A percentile compares a stretch with the other conserved stretches of the same genome.
These are phyloP conservation scores for Lachnellula hyalina DNA, from an alignment of 2,329 filamentous ascomycete species.

Conservation along the genomic window DNA sequence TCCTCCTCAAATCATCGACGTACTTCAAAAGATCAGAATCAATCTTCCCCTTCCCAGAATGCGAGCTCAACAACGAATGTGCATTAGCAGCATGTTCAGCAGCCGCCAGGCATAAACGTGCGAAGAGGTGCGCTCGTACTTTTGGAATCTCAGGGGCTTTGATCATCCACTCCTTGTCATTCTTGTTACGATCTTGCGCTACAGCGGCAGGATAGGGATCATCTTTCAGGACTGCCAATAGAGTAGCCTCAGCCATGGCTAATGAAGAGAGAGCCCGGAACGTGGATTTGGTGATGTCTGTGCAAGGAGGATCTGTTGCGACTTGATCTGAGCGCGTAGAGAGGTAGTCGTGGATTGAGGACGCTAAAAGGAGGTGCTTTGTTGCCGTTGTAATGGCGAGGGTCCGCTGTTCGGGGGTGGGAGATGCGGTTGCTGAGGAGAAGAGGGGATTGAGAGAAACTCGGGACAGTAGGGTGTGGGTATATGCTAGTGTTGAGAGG, in stretches of 20 bases:
- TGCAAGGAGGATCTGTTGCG: conserved; percentile 37
- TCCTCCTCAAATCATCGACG: conserved; percentile 66
- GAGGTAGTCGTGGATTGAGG: conserved; percentile 71
- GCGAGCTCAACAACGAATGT: conserved; percentile 43
- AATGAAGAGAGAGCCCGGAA: conserved; percentile 57
- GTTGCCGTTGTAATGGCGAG: conserved; percentile 68
- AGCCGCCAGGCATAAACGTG: conserved; percentile 79
- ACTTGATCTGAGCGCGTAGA: conserved; percentile 48
- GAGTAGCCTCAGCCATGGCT: conserved; percentile 79
- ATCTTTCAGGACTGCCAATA: conserved; percentile 87
- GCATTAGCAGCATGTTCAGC: conserved; percentile 82
- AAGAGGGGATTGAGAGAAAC: conserved; percentile 69
- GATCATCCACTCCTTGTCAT: conserved; percentile 96
- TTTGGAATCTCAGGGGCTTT: conserved; percentile 81
- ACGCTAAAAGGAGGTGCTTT: conserved; percentile 70
- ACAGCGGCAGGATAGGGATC: conserved; percentile 85
- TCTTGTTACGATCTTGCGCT: conserved; percentile 73
- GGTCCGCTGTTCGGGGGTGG: conserved; percentile 61
- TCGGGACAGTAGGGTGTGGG: conserved; percentile 67
- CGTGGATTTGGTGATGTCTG: conserved; percentile 49
- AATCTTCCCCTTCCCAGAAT: conserved; percentile 44
- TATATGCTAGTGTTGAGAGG: conserved; percentile 70
- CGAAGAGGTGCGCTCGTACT: conserved; percentile 82
- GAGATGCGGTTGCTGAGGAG: conserved; percentile 54
- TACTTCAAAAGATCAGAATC: conserved; percentile 67